Evolutionary conservation across 2,329 filamentous ascomycete genomes (phyloP), one percentile per base, ranked within the genome.

Genomic region (Trichoderma sp.): DNA sequence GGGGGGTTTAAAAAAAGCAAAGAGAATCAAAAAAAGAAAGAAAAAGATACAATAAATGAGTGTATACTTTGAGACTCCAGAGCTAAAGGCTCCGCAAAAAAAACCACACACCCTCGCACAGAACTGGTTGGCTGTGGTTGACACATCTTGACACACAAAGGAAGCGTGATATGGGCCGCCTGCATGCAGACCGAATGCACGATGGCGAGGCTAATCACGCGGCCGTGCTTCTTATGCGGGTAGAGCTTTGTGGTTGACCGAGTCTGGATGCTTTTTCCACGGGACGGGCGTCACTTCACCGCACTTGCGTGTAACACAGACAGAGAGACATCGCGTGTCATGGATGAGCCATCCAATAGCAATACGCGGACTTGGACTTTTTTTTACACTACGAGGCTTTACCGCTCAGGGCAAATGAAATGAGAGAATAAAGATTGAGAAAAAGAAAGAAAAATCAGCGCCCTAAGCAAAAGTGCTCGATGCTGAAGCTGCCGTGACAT

Each of bases 171-270:
- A 63, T 37, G 45, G 29, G 29, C 32, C n/a, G 25, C 61, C 35
- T 57, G 61, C 61, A 65, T 65, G 52, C 61, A 65, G 35, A 65
- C 61, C 61, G 61, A 48, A 64, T 56, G 61, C 61, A 65, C 50
- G 48, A 54, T 54, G 35, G 25, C 48, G 4, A 34, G 50, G 48
- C 50, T 54, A 34, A 27, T 39, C 54, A 39, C 50, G 50, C 32
- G 50, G 45, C 35, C 13, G 54, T 64, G 48, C 60, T 54, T 64
- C 12, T 64, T 27, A 39, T 64, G 25, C 45, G 22, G 60, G 60
- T 64, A 54, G 45, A 12, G 34, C 17, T 29, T 54, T 10, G 29
- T 32, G 4, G 35, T 53, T 64, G 25, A 52, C 59, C 50, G 48
- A 42, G 27, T 48, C 29, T n/a, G 22, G 7, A 17, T n/a, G n/a